Base-by-base conservation (phyloP, 75 land plant genomes). In the Pinus tabuliformis region DNA sequence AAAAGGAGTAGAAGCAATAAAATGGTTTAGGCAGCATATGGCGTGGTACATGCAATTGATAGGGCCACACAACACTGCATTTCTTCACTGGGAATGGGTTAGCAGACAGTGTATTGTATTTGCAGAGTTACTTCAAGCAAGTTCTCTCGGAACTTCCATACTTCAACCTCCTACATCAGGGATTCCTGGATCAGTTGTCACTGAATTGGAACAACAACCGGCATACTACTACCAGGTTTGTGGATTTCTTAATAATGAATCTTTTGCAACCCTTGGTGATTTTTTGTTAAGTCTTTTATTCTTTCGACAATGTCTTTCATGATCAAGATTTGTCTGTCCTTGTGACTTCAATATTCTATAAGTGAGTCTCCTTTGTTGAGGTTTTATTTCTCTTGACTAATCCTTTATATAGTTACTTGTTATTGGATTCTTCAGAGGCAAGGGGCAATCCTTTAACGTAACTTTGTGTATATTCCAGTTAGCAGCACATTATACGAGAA, bases 61-160 rank as follows among this genome's bases (percentile, higher is more conserved):
- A n/a, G 99, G 99, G 37, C 80, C 87, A 18, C 79, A 91, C n/a
- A 91, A 93, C 77, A 90, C 83, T 64, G 70, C 78, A 37, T 97
- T 95, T 80, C 80, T 95, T 59, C 99, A 97, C 78, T 95, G 95
- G 98, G 93, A 92, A 63, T 97, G 99, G 99, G 77, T 91, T 77
- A 86, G 96, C 83, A 89, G 83, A 78, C 99, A 97, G 81, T 95
- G 80, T 83, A 85, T 91, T 78, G 98, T 95, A 22, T 92, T 97
- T 90, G 98, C 92, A 33, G 93, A 93, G 75, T 84, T 97, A 66
- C 84, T 97, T 57, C 91, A 95, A 70, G 86, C 87, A 57, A 91
- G 94, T 70, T 77, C 86, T 24, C 79, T 76, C 17, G 74, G 88
- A 45, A 71, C 84, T 83, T 83, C 82, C 13, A 70, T 73, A 57